Conservation (phyloP, 352 stramenopile species). For the Stramenopiles sp. region DNA sequence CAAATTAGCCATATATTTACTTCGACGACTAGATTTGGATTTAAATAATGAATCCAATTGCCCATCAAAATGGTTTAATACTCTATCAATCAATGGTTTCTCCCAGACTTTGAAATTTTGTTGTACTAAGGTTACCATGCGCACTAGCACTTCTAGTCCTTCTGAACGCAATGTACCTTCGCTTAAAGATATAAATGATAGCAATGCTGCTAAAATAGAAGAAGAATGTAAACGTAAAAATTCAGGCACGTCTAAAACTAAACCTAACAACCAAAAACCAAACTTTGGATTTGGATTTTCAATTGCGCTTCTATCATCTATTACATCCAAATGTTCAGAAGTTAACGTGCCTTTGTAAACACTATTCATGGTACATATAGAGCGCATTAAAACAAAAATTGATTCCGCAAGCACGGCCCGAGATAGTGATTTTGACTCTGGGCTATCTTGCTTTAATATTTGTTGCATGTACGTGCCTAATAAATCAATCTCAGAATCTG, state of each 20-base stretch:
- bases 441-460: background rate
- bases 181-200: background rate
- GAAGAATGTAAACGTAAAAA: slow-evolving; percentile 1
- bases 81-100: background rate
- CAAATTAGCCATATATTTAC: background rate
- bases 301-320: background rate
- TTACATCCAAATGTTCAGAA: background rate
- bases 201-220: background rate
- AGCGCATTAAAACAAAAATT: slow-evolving; percentile 5
- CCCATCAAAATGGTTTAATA: background rate
- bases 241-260: background rate
- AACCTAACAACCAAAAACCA: slow-evolving; percentile 1
- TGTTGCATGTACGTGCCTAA: background rate
- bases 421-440: background rate
- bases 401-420: background rate
- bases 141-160: background rate
- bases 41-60: background rate
- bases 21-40: background rate
- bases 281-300: slow-evolving; percentile 5
- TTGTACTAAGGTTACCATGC: background rate
- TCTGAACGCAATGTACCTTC: background rate
- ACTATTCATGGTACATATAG: background rate
- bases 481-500: background rate
- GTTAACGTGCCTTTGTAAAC: background rate
- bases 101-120: background rate